Evolutionary conservation across 352 stramenopile genomes (phyloP).

Genomic region (Phytopythium cucurbitacearum): DNA sequence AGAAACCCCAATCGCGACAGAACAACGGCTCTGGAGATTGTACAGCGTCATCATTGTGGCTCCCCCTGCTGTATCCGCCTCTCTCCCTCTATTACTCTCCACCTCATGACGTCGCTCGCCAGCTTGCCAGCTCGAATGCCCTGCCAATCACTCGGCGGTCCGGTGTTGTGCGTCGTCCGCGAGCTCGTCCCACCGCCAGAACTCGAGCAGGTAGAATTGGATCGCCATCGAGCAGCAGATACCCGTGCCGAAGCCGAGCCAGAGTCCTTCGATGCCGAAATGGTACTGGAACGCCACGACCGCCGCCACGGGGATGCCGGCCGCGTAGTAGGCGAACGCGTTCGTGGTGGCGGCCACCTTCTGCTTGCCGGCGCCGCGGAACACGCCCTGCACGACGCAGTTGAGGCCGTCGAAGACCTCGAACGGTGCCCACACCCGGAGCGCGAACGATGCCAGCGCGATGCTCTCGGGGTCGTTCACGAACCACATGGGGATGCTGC

Average conservation of each 20-base stretch:
- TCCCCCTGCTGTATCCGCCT: too few species aligned
- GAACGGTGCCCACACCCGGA: conserved; percentile 41
- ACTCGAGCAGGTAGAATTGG: conserved; percentile 35
- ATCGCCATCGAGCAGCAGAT: conserved; percentile 24
- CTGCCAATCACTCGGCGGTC: conserved; percentile 15
- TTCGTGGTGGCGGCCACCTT: conserved; percentile 55
- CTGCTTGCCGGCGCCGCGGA: conserved; percentile 59
- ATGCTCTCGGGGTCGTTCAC: conserved; percentile 41
- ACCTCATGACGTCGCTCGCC: too few species aligned
- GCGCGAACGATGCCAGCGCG: conserved; percentile 24
- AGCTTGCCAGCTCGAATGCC: too few species aligned
- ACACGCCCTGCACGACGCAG: conserved; percentile 57
- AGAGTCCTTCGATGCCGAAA: conserved; percentile 50
- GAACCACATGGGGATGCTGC: conserved; percentile 25
- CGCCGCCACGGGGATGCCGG: conserved; percentile 63
- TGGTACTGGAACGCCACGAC: conserved; percentile 44
- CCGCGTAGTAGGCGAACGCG: conserved; percentile 68
- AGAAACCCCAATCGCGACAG: too few species aligned
- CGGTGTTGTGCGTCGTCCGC: conserved; percentile 31
- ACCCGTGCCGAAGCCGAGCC: conserved; percentile 47
- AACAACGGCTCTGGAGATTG: too few species aligned
- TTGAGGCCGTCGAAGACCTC: conserved; percentile 52
- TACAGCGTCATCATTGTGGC: too few species aligned
- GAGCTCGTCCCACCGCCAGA: conserved; percentile 29
- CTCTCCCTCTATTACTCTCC: too few species aligned